phyloP scores from a whole-genome alignment of 1,284 basidiomycete species.

The Exobasidium cylindrosporum region DNA sequence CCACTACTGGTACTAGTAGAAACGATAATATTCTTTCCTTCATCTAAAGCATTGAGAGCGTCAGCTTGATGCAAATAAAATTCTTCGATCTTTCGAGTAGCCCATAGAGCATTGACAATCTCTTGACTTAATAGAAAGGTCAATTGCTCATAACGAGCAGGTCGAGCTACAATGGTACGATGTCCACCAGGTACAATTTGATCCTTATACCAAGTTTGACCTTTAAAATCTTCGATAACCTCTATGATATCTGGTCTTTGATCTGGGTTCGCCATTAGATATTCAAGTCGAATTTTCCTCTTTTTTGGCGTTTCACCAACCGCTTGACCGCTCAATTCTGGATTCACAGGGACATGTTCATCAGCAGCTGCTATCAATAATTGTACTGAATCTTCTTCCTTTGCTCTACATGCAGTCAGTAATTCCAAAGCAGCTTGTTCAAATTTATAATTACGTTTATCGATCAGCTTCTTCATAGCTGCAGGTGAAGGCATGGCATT shows the following conservation, averaged over 20 bases:
- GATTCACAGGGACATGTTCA: conserved; percentile 46
- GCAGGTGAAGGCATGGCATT: conserved; percentile 33
- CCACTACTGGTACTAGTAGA: conserved; percentile 88
- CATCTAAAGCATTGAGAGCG: conserved; percentile 69
- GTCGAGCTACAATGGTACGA: conserved; percentile 36
- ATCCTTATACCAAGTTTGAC: conserved; percentile 49
- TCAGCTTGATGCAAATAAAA: conserved; percentile 76
- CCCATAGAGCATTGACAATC: conserved; percentile 64
- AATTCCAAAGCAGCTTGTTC: conserved; percentile 48
- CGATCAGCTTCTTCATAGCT: conserved; percentile 45
- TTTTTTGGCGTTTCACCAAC: conserved; percentile 37
- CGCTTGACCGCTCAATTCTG: conserved; percentile 27
- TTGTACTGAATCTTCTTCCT: conserved; percentile 44
- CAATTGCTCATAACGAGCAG: conserved; percentile 30
- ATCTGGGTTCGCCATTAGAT: conserved; percentile 40
- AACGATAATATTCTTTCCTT: conserved; percentile 73
- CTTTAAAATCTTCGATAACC: conserved; percentile 41
- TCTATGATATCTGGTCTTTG: conserved; percentile 35
- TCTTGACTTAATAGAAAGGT: conserved; percentile 49
- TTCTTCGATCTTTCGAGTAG: conserved; percentile 66
- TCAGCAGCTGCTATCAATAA: conserved; percentile 43
- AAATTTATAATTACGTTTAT: conserved; percentile 50
- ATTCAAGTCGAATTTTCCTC: conserved; percentile 43
- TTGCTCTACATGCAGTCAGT: conserved; percentile 38
- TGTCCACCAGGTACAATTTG: conserved; percentile 52